These are phyloP conservation scores for Astrephomene gubernaculifera DNA, from an alignment of 139 green algal genomes.

Conservation along the genomic window DNA sequence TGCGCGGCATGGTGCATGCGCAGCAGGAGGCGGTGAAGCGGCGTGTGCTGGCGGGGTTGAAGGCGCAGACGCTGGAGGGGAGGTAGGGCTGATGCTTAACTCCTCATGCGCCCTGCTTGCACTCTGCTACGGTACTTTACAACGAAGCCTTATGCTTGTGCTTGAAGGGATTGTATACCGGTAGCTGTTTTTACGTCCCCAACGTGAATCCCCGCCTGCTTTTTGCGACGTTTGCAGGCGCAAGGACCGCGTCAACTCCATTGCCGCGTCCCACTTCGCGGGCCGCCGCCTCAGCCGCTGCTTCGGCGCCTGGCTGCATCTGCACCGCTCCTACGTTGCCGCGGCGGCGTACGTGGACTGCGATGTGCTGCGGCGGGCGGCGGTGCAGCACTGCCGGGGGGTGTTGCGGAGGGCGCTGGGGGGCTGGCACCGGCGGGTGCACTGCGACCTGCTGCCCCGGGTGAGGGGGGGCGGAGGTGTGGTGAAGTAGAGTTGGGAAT, in stretches of 20 bases:
- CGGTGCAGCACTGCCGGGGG: neutral
- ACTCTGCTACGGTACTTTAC: too few species aligned
- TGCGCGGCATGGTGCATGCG: neutral
- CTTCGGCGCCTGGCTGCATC: conserved; percentile 19
- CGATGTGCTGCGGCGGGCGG: neutral
- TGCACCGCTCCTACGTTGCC: neutral
- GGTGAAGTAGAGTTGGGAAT: neutral
- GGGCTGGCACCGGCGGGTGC: neutral
- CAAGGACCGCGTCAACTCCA: neutral
- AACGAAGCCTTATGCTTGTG: too few species aligned
- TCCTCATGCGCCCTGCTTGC: too few species aligned
- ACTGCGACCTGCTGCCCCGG: neutral
- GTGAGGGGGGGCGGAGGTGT: too few species aligned
- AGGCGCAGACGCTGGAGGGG: neutral
- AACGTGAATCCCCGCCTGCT: too few species aligned
- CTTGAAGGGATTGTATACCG: too few species aligned
- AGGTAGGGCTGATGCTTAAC: too few species aligned
- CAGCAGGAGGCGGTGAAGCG: neutral
- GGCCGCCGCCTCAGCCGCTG: conserved; percentile 14
- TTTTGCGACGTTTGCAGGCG: neutral
- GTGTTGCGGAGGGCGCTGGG: neutral
- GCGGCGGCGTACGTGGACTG: conserved; percentile 18
- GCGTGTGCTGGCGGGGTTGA: neutral
- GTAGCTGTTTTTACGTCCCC: too few species aligned
- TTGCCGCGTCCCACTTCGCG: neutral